Evolutionary conservation across 2,329 filamentous ascomycete genomes (phyloP), one percentile per base, ranked within the genome.

Genomic region (Phyllosticta paracitricarpa): DNA sequence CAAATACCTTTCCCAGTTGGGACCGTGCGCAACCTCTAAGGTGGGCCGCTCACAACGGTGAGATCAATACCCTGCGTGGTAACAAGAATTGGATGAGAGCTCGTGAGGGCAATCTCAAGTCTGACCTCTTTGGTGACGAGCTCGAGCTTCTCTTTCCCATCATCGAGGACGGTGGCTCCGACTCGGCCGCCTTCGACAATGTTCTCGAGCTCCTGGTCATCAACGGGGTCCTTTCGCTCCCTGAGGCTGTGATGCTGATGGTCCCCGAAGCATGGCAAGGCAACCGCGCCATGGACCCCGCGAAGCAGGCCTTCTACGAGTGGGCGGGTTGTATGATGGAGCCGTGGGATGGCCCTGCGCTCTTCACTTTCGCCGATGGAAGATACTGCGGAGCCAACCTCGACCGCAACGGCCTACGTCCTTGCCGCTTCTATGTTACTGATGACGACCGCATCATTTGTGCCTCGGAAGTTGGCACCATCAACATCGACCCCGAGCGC

Each of bases 51-150:
- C 93, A 97, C 81, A 97, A 97, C 75, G 93, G 93, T 81, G 93
- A 97, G 79, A 97, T 97, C 73, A 97, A 97, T 77, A 97, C 93
- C 1, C 80, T 97, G 64, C 89, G 93, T 73, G 93, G 93, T 64
- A 97, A 97, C 81, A 97, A 97, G 83, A 97, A 97, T 78, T 97
- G 93, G 93, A 97, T 97, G 93, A 88, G 92, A 68, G 93, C 93
- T 64, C 87, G 93, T 71, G 93, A 97, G 78, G 93, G 93, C 76
- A 87, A 96, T 66, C 89, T 97, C 83, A 89, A 91, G 73, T 97
- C 93, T 1, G 87, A 92, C 66, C 81, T 96, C 60, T 97, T 97
- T 73, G 91, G 90, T 65, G 91, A 96, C 28, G 92, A 97, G 70
- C 85, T 97, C 17, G 91, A 97, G 76, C 78, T 82, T 68, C 84